These are phyloP conservation scores for Alternaria rosae DNA, from an alignment of 2,329 filamentous ascomycete genomes.

Conservation along the genomic window DNA sequence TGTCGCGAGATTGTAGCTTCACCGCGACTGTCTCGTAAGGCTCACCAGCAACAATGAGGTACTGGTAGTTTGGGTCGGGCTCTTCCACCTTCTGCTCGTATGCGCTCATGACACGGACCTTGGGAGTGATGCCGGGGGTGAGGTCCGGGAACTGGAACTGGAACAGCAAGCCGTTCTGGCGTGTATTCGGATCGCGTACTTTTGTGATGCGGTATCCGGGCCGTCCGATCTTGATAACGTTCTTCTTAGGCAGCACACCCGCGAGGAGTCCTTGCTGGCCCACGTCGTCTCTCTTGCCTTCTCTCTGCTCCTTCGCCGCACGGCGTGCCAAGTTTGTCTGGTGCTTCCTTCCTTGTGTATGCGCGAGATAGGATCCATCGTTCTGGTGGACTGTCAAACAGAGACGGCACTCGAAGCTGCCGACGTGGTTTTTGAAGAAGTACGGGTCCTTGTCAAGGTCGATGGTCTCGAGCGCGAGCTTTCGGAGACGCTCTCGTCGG, in stretches of 20 bases:
- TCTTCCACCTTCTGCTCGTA: constrained; percentile 97
- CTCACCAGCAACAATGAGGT: constrained; percentile 92
- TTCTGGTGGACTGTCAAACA: constrained; percentile 99
- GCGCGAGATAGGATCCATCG: constrained; percentile 96
- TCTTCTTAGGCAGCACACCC: constrained; percentile 70
- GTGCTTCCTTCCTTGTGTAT: constrained; percentile 98
- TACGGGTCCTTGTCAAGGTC: constrained; percentile 99
- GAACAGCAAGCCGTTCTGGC: constrained; percentile 91
- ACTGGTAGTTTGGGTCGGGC: constrained; percentile 90
- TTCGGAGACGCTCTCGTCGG: constrained; percentile 94
- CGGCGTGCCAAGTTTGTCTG: constrained; percentile 97
- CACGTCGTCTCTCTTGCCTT: constrained; percentile 75
- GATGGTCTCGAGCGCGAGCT: constrained; percentile 97
- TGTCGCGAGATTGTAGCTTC: constrained; percentile 91
- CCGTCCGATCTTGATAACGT: constrained; percentile 91
- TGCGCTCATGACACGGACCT: constrained; percentile 96
- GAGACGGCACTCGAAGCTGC: constrained; percentile 95
- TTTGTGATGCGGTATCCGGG: constrained; percentile 99
- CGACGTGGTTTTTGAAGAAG: constrained; percentile 99
- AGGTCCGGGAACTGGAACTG: constrained; percentile 97
- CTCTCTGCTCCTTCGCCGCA: constrained; percentile 92
- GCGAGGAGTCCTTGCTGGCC: constrained; percentile 80
- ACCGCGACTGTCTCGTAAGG: constrained; percentile 98
- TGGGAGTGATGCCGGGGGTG: constrained; percentile 74
- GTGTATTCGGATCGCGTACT: constrained; percentile 84